Conservation (phyloP, 768 basidiomycete species). For the Podaxis sp. region DNA sequence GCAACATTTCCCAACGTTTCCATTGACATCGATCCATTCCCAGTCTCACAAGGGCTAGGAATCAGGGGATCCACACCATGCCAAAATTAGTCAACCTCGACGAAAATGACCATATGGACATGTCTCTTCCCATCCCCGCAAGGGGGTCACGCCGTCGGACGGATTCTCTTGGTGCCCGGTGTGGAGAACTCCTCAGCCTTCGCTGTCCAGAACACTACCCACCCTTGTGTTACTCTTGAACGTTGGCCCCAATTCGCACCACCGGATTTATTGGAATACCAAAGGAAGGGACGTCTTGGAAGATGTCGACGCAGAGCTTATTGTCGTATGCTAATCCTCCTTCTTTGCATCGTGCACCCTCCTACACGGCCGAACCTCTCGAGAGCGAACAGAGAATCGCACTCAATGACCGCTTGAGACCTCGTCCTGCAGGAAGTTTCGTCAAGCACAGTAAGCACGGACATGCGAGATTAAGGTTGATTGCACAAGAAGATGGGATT, state of each 20-base stretch:
- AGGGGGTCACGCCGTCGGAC: not conserved
- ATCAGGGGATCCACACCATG: not conserved
- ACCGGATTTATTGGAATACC: not conserved
- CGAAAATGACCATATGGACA: constrained; percentile 6
- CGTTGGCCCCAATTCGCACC: not conserved
- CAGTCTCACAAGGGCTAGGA: not conserved
- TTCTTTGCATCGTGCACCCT: constrained; percentile 39
- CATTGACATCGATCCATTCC: not conserved
- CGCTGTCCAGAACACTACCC: not conserved
- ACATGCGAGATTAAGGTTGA: constrained; percentile 49
- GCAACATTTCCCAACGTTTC: too few relatives aligned
- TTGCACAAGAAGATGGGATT: constrained; percentile 49
- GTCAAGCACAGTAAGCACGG: constrained; percentile 61
- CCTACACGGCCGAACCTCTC: constrained; percentile 56
- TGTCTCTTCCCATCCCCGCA: constrained; percentile 1
- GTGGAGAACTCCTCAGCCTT: not conserved
- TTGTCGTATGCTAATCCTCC: constrained; percentile 47
- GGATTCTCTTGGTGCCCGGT: too few relatives aligned
- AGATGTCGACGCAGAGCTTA: constrained; percentile 56
- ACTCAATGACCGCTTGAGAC: constrained; percentile 36
- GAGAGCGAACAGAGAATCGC: constrained; percentile 54
- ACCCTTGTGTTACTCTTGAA: not conserved
- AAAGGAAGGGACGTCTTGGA: not conserved
- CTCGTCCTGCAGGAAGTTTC: constrained; percentile 47
- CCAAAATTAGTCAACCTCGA: not conserved